Evolutionary conservation across 495 filamentous ascomycete genomes (phyloP), one percentile per base, ranked within the genome.

Genomic region (Xylaria scruposa): DNA sequence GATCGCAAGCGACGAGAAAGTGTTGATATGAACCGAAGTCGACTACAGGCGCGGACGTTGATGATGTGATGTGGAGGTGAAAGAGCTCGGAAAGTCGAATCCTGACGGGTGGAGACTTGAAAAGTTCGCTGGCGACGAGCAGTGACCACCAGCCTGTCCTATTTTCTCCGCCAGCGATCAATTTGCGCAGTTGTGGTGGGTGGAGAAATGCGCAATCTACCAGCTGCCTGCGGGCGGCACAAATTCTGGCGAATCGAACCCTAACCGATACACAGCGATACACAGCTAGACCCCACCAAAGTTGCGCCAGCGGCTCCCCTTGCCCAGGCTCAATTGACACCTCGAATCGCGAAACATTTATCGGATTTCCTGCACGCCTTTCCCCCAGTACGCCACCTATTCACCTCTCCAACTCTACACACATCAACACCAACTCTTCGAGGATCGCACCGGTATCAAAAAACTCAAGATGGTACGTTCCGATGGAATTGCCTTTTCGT

Each of bases 391-490:
- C 63, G 61, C 42, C 68, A 42, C 68, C 60, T n/a, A 62, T 36
- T 70, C 59, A 70, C 68, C 70, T 26, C 47, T 60, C 38, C 61
- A 66, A 65, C 49, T 56, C 70, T 66, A 59, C 51, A 71, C 15
- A 71, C 70, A 74, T 70, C 64, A 59, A 74, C 68, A 72, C 65
- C 60, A 70, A 80, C 83, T 86, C 84, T 86, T 85, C 84, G 84
- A 87, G 84, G 84, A 87, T 87, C 84, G 84, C 79, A 80, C 80
- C 84, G 82, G 82, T 83, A 83, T 76, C 77, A 75, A 75, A 74
- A 75, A 71, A 82, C 74, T 81, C 83, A 88, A 87, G 83, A 88
- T 88, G 86, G 86, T 88, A 80, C 73, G 85, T 78, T 73, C 71
- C n/a, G 13, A 21, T 4, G 3, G n/a, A 31, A 19, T 4, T 13